Evolutionary conservation across 2,329 filamentous ascomycete genomes (phyloP), one percentile per base, ranked within the genome.

Genomic region (Diplodia seriata): DNA sequence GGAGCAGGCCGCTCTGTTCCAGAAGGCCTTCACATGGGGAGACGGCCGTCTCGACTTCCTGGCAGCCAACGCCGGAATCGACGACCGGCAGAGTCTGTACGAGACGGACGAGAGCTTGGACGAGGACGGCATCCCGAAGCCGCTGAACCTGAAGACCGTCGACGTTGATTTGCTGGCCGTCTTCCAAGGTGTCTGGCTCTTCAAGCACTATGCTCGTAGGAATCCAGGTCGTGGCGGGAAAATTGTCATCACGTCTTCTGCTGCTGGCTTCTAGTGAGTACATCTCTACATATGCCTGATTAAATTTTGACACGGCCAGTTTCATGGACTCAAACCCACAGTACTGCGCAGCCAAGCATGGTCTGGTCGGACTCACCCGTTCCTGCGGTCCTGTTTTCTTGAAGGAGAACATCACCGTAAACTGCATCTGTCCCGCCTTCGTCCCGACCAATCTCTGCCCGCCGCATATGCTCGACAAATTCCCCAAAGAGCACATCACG

Each of bases 11-110:
- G 73, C 73, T 2, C 72, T 81, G 2, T 82, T 82, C 72, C 75
- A 77, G 53, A 71, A 74, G 23, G 77, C 78, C 0, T 82, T 78
- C 64, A 75, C 79, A 72, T 82, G 79, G 78, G 81, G 7, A 75
- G 79, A 79, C 2, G 77, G 76, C 56, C 74, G 80, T 0, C 69
- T 83, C 0, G 80, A 82, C 68, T 79, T 82, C 64, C 76, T 77
- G 69, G 79, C 81, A 50, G 77, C 79, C 1, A 83, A 83, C 71
- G 81, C 81, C 1, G 76, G 76, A 50, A 77, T 77, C 53, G 75
- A 76, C 57, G 76, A 78, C 69, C 72, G 75, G 5, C 75, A 78
- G 50, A 75, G 76, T 68, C 74, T 78, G 66, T 77, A 77, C 70
- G 75, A 78, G 43, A 36, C 50, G 6, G 74, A 74, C 18, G 76